phyloP scores from a whole-genome alignment of 2,329 filamentous ascomycete species.

The Aspergillus candidus region DNA sequence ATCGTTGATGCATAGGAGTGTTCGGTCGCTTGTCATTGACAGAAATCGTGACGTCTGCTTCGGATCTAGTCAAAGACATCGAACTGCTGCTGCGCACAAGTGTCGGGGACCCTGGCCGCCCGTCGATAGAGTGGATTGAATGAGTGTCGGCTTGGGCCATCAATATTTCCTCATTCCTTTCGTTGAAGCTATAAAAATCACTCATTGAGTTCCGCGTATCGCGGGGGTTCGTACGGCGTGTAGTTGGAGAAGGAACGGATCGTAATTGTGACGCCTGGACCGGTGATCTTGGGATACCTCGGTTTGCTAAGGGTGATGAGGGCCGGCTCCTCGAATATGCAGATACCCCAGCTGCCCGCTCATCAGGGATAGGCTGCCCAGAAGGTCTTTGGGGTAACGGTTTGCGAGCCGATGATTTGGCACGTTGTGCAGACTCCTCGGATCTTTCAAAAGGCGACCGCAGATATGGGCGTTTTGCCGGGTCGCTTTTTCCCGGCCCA shows the following conservation, averaged over 20 bases:
- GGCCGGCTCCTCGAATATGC: constrained; percentile 1
- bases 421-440: constrained; percentile 6
- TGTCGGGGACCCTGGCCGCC: constrained; percentile 34
- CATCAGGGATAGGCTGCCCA: constrained; percentile 7
- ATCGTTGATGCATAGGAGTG: constrained; percentile 29
- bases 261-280: constrained; percentile 19
- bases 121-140: constrained; percentile 31
- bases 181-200: constrained; percentile 32
- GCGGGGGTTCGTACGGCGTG: constrained; percentile 10
- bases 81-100: constrained; percentile 41
- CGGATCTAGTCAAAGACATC: constrained; percentile 38
- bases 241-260: constrained; percentile 19
- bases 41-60: constrained; percentile 32
- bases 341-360: constrained; percentile 7
- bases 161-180: constrained; percentile 36
- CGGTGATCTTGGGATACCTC: constrained; percentile 24
- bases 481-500: constrained; percentile 20
- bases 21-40: constrained; percentile 24
- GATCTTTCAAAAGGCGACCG: constrained; percentile 15
- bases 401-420: constrained; percentile 14
- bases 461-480: constrained; percentile 14
- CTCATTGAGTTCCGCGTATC: constrained; percentile 15
- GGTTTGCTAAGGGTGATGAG: constrained; percentile 21
- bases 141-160: constrained; percentile 40
- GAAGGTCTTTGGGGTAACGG: constrained; percentile 6